These are phyloP conservation scores for Colletotrichum filicis DNA, from an alignment of 2,329 filamentous ascomycete genomes.

Conservation along the genomic window DNA sequence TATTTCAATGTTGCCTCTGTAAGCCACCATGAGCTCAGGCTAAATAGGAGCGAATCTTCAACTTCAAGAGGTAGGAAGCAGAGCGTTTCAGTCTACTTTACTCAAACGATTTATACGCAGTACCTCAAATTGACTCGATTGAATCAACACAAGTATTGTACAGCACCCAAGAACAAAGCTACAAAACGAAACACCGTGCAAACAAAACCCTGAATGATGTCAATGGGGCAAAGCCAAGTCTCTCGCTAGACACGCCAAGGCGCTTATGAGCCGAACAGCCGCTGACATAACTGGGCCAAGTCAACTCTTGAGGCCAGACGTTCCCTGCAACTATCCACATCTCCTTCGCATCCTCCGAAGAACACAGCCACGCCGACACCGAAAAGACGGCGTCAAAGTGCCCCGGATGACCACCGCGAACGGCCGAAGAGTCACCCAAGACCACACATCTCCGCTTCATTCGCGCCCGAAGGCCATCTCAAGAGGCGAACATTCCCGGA, in stretches of 20 bases:
- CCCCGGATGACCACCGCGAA: not conserved
- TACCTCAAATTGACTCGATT: too few relatives aligned
- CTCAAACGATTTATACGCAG: too few relatives aligned
- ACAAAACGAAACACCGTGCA: not conserved
- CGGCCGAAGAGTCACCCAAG: not conserved
- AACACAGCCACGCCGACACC: conserved; percentile 28
- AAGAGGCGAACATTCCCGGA: conserved; percentile 2
- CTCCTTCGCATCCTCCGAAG: conserved; percentile 4
- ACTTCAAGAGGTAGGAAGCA: too few relatives aligned
- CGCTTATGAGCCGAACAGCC: conserved; percentile 21
- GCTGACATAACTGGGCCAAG: not conserved
- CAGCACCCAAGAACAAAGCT: too few relatives aligned
- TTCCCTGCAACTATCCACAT: not conserved
- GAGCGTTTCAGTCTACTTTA: too few relatives aligned
- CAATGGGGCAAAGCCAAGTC: conserved; percentile 22
- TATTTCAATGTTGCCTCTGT: too few relatives aligned
- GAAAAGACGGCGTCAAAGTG: conserved; percentile 15
- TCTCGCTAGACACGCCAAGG: conserved; percentile 24
- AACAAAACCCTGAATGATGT: conserved; percentile 13
- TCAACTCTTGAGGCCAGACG: not conserved
- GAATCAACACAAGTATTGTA: too few relatives aligned
- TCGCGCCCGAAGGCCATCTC: not conserved
- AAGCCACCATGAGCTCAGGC: too few relatives aligned
- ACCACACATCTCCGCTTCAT: not conserved
- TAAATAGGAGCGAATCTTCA: too few relatives aligned